Percentiles rank a stretch among this genome's conserved stretches.
phyloP scores from a whole-genome alignment of 129 eudicot species.

The Gnaphalium uliginosum region DNA sequence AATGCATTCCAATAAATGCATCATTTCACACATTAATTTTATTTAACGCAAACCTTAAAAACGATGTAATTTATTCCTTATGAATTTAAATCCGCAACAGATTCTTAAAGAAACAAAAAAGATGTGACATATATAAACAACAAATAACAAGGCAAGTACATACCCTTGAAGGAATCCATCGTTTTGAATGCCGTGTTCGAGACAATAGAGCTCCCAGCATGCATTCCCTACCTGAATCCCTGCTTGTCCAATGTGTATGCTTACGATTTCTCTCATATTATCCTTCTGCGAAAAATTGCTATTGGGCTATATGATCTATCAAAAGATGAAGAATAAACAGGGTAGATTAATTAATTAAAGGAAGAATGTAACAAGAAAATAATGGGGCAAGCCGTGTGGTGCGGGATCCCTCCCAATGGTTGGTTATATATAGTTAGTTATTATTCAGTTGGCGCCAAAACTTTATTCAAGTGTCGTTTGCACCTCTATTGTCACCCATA shows the following conservation, averaged over 20 bases:
- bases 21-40: not conserved
- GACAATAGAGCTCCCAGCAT: slow-evolving; percentile 75
- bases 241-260: slow-evolving; percentile 68
- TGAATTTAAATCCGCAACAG: not conserved
- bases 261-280: slow-evolving; percentile 57
- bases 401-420: slow-evolving; percentile 25
- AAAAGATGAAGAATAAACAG: slow-evolving; percentile 2
- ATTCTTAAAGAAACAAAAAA: not conserved
- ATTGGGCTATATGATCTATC: not conserved
- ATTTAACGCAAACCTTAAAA: slow-evolving; percentile 2
- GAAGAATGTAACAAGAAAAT: slow-evolving; percentile 9
- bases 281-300: not conserved
- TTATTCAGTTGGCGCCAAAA: slow-evolving; percentile 27
- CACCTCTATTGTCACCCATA: too few relatives aligned
- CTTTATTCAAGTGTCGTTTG: too few relatives aligned
- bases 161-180: slow-evolving; percentile 60
- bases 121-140: too few relatives aligned
- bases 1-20: not conserved
- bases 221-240: slow-evolving; percentile 78
- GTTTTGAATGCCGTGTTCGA: slow-evolving; percentile 69
- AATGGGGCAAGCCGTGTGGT: slow-evolving; percentile 21
- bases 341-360: not conserved
- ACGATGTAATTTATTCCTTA: not conserved
- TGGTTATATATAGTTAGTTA: slow-evolving; percentile 6
- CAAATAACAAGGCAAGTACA: too few relatives aligned